Percentiles rank a stretch among this genome's conserved stretches.
Evolutionary conservation across 2,329 filamentous ascomycete genomes (phyloP).

Genomic region (Hortaea werneckii): DNA sequence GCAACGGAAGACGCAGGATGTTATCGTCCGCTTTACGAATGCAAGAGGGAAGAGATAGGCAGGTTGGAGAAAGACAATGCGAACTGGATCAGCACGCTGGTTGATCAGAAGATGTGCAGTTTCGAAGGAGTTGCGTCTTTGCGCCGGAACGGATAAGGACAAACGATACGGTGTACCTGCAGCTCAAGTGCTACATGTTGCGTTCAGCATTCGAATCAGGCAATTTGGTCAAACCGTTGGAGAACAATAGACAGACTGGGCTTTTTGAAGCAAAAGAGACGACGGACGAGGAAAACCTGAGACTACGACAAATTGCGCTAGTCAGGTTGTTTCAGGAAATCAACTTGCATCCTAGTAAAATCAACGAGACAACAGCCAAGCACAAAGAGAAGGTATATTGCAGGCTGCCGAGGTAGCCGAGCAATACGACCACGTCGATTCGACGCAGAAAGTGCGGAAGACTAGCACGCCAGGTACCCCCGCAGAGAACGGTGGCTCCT

Average conservation of each 20-base stretch:
- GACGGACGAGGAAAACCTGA: slow-evolving; percentile 69
- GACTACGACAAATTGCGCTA: slow-evolving; percentile 74
- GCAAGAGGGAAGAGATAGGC: slow-evolving; percentile 66
- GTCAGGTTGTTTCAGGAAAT: slow-evolving; percentile 86
- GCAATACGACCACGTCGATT: slow-evolving; percentile 50
- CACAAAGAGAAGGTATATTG: slow-evolving; percentile 77
- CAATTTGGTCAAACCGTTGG: slow-evolving; percentile 51
- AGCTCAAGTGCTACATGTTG: slow-evolving; percentile 69
- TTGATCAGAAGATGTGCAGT: slow-evolving; percentile 79
- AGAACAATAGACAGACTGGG: slow-evolving; percentile 60
- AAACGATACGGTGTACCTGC: slow-evolving; percentile 89
- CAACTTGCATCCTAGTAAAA: slow-evolving; percentile 63
- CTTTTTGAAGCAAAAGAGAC: slow-evolving; percentile 82
- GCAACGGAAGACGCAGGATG: slow-evolving; percentile 62
- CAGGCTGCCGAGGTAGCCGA: slow-evolving; percentile 84
- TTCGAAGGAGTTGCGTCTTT: slow-evolving; percentile 88
- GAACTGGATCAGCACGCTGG: slow-evolving; percentile 80
- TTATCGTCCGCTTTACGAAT: slow-evolving; percentile 87
- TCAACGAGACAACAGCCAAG: slow-evolving; percentile 64
- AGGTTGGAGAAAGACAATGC: slow-evolving; percentile 78
- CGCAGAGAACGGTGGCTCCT: slow-evolving; percentile 37
- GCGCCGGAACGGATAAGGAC: slow-evolving; percentile 75
- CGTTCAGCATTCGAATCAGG: slow-evolving; percentile 60
- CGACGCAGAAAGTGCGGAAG: slow-evolving; percentile 37
- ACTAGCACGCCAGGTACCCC: slow-evolving; percentile 7